A percentile compares a stretch with the other conserved stretches of the same genome.
phyloP scores from a whole-genome alignment of 495 filamentous ascomycete genomes.

The Bacidia rubella region DNA sequence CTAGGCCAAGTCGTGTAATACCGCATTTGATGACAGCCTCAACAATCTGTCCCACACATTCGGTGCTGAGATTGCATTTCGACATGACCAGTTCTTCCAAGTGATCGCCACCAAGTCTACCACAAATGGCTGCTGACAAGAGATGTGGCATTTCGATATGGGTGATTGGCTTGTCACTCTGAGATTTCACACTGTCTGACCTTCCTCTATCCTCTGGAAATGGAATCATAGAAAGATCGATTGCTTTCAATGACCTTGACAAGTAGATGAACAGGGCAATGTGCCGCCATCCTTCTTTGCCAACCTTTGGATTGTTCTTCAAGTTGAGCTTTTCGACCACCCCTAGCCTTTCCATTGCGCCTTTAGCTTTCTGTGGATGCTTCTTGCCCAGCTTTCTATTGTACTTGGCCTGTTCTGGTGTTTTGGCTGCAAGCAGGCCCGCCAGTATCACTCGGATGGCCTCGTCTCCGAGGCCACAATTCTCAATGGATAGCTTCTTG shows the following conservation, averaged over 20 bases:
- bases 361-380: conserved; percentile 12
- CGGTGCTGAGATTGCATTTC: conserved; percentile 56
- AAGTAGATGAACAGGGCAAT: conserved; percentile 83
- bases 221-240: conserved; percentile 77
- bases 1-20: conserved; percentile 63
- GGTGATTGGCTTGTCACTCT: conserved; percentile 4
- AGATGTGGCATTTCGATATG: conserved; percentile 40
- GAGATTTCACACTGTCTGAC: conserved; percentile 16
- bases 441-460: conserved; percentile 76
- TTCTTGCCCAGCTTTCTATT: conserved; percentile 26
- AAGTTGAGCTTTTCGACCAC: conserved; percentile 76
- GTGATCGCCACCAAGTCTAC: conserved; percentile 58
- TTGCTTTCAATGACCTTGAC: conserved; percentile 68
- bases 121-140: conserved; percentile 58
- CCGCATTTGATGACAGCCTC: conserved; percentile 63
- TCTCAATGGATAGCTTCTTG: conserved; percentile 68
- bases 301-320: conserved; percentile 81
- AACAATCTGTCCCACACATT: conserved; percentile 58
- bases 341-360: conserved; percentile 39
- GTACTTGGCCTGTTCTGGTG: conserved; percentile 39
- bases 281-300: conserved; percentile 78
- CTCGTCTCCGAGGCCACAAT: conserved; percentile 75
- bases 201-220: conserved; percentile 44
- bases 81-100: conserved; percentile 77
- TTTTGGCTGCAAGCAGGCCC: conserved; percentile 69